Conservation (phyloP, 495 filamentous ascomycete genomes). For the Lasiosphaeria miniovina region DNA sequence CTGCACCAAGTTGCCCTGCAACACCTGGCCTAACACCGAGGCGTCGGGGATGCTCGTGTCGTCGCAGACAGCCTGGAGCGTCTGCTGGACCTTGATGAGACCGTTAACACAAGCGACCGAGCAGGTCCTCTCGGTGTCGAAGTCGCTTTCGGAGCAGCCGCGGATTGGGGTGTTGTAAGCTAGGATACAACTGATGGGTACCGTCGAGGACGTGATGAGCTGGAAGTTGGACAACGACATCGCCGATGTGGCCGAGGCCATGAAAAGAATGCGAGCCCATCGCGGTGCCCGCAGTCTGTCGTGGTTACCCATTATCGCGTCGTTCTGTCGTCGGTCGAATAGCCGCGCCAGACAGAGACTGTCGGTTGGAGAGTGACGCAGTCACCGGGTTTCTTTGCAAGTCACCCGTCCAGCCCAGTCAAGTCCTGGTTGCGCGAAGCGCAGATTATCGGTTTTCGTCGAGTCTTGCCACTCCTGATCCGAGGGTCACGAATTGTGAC, state of each 20-base stretch:
- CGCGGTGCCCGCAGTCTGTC: conserved; percentile 21
- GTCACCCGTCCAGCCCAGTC: not conserved
- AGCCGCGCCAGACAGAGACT: not conserved
- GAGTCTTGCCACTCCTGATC: conserved; percentile 1
- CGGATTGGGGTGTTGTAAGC: conserved; percentile 37
- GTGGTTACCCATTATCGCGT: conserved; percentile 21
- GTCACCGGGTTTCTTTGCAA: conserved; percentile 7
- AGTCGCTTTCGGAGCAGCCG: conserved; percentile 36
- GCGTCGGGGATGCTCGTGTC: conserved; percentile 21
- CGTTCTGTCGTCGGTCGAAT: not conserved
- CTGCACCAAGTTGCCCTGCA: conserved; percentile 33
- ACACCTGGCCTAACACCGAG: conserved; percentile 36
- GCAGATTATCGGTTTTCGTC: not conserved
- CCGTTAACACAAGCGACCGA: conserved; percentile 35
- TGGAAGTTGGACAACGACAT: conserved; percentile 40
- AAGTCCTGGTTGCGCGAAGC: not conserved
- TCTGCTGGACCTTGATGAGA: conserved; percentile 22
- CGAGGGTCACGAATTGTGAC: not conserved
- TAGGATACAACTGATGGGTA: conserved; percentile 36
- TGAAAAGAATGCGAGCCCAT: conserved; percentile 24
- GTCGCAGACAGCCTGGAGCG: conserved; percentile 30
- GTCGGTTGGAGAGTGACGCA: not conserved
- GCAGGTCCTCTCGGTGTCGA: conserved; percentile 30
- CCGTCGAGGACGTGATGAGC: conserved; percentile 32
- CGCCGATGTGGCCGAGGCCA: conserved; percentile 37